Percentiles rank a stretch among this genome's conserved stretches.
Evolutionary conservation across 306 rosid genomes (phyloP).

Genomic region (Acacia crassicarpa): DNA sequence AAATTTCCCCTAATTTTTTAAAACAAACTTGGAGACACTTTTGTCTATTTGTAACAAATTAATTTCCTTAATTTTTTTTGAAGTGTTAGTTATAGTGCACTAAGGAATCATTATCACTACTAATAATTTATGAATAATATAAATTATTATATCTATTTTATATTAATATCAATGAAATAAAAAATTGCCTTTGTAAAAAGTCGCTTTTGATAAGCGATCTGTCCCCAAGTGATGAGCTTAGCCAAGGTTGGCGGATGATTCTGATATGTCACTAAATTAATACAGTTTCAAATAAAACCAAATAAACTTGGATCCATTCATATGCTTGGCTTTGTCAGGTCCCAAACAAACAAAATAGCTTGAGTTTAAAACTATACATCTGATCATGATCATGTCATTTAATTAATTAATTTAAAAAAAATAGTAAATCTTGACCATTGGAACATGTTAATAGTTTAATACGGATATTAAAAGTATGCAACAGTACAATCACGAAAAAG

Average conservation of each 20-base stretch:
- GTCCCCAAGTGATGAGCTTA: neutral
- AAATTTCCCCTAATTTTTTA: too few relatives aligned
- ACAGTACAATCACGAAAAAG: neutral
- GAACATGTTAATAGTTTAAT: neutral
- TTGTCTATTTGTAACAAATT: too few relatives aligned
- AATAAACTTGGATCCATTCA: too few relatives aligned
- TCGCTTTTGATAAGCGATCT: neutral
- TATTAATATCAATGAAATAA: too few relatives aligned
- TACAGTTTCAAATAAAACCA: neutral
- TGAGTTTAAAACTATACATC: neutral
- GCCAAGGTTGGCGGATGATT: neutral
- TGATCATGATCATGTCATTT: neutral
- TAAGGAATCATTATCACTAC: too few relatives aligned
- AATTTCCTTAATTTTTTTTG: too few relatives aligned
- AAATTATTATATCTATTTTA: too few relatives aligned
- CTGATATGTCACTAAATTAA: neutral
- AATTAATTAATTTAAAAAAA: too few relatives aligned
- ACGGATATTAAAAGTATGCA: neutral
- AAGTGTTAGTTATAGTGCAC: too few relatives aligned
- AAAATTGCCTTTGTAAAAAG: neutral
- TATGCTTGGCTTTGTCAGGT: neutral
- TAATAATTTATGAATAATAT: too few relatives aligned
- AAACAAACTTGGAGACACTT: too few relatives aligned
- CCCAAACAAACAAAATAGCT: neutral
- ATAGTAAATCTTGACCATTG: neutral